These are phyloP conservation scores for Saccharomyces hybrid DNA, from an alignment of 1,139 yeast genomes.

Conservation along the genomic window DNA sequence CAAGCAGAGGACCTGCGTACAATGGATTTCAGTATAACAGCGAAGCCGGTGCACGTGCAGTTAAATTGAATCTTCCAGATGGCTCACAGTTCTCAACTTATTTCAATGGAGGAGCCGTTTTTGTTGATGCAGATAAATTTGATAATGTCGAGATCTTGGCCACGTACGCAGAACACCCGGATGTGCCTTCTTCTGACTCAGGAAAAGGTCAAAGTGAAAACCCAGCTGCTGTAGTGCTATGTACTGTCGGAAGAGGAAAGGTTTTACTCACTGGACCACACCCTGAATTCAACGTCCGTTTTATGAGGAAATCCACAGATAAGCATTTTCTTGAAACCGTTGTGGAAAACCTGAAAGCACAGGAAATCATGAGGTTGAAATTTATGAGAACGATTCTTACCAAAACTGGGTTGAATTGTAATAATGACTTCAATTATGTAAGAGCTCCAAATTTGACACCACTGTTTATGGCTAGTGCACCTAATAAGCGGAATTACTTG, in stretches of 20 bases:
- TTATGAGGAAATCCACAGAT: constrained; percentile 36
- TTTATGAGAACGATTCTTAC: constrained; percentile 52
- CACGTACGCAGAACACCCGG: constrained; percentile 42
- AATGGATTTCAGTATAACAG: constrained; percentile 73
- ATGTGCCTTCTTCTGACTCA: constrained; percentile 36
- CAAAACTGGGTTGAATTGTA: constrained; percentile 56
- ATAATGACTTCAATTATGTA: constrained; percentile 43
- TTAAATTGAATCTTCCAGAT: constrained; percentile 38
- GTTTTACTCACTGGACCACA: constrained; percentile 83
- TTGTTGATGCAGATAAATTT: constrained; percentile 60
- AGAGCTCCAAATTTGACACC: constrained; percentile 69
- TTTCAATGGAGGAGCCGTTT: constrained; percentile 85
- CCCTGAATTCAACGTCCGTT: constrained; percentile 69
- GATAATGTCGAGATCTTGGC: constrained; percentile 67
- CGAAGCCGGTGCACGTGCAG: constrained; percentile 67
- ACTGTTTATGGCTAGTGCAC: constrained; percentile 21
- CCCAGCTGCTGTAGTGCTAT: constrained; percentile 63
- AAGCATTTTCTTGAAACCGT: constrained; percentile 34
- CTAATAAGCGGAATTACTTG: constrained; percentile 37
- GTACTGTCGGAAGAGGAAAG: constrained; percentile 65
- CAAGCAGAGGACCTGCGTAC: constrained; percentile 71
- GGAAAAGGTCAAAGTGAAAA: constrained; percentile 27
- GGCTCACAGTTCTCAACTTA: constrained; percentile 28
- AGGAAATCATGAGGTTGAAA: constrained; percentile 42
- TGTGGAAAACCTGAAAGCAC: constrained; percentile 36